A percentile compares a stretch with the other conserved stretches of the same genome.
These are phyloP conservation scores for Jacaranda copaia DNA, from an alignment of 257 asterid genomes.

Conservation along the genomic window DNA sequence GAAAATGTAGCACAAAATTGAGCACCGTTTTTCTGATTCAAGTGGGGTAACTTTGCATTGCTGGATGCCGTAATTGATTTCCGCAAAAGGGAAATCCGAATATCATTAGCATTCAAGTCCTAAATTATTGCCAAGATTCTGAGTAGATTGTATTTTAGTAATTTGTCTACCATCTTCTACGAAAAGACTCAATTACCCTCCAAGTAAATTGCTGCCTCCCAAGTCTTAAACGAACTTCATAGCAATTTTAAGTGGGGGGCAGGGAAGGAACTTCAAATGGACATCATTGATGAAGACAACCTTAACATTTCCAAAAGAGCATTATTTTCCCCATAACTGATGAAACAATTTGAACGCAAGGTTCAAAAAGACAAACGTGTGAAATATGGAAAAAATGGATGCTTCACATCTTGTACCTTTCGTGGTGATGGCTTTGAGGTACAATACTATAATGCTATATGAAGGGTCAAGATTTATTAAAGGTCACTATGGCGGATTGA, in stretches of 20 bases:
- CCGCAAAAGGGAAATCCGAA: slow-evolving; percentile 33
- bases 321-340: slow-evolving; percentile 27
- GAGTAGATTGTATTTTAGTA: slow-evolving; percentile 31
- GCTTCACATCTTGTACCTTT: slow-evolving; percentile 32
- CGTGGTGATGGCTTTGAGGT: slow-evolving; percentile 11
- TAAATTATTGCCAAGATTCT: slow-evolving; percentile 50
- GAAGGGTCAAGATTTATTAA: slow-evolving; percentile 23
- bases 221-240: not conserved
- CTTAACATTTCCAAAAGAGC: slow-evolving; percentile 45
- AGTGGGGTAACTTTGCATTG: slow-evolving; percentile 28
- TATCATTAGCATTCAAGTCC: slow-evolving; percentile 45
- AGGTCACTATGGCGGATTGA: slow-evolving; percentile 28
- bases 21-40: slow-evolving; percentile 27
- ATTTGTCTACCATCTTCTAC: slow-evolving; percentile 12
- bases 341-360: slow-evolving; percentile 10
- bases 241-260: not conserved
- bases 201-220: slow-evolving; percentile 1
- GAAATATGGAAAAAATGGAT: not conserved
- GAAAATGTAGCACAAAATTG: slow-evolving; percentile 28
- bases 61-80: slow-evolving; percentile 34
- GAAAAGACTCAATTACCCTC: slow-evolving; percentile 31
- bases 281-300: slow-evolving; percentile 46
- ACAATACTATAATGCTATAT: slow-evolving; percentile 6
- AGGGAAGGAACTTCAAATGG: not conserved
- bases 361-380: slow-evolving; percentile 12